Evolutionary conservation across 2,329 filamentous ascomycete species (phyloP).

Genomic region (Teratosphaeria epicoccoides): DNA sequence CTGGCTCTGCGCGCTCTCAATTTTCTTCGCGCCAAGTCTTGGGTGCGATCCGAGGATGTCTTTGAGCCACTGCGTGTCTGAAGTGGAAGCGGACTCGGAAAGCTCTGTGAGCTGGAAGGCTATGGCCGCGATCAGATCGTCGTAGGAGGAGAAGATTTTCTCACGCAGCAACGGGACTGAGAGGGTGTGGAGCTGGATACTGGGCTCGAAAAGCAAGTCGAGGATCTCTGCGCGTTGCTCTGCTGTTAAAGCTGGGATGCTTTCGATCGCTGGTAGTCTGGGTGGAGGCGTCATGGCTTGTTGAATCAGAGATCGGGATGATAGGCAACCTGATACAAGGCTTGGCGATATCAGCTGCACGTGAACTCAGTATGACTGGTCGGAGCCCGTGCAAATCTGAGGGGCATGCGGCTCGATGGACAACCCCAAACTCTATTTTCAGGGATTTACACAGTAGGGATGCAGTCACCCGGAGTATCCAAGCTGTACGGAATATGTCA

Average conservation of each 20-base stretch:
- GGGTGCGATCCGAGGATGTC: slow-evolving; percentile 73
- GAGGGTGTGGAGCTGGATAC: slow-evolving; percentile 59
- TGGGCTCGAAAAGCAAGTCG: slow-evolving; percentile 78
- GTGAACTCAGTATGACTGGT: no score
- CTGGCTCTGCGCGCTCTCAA: slow-evolving; percentile 71
- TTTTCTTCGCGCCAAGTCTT: slow-evolving; percentile 67
- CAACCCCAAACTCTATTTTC: no score
- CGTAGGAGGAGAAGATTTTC: slow-evolving; percentile 55
- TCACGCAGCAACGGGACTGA: slow-evolving; percentile 56
- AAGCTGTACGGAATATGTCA: no score
- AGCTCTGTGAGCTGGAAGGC: slow-evolving; percentile 53
- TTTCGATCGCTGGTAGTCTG: not conserved
- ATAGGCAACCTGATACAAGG: no score
- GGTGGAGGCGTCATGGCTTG: not conserved
- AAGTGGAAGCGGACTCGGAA: slow-evolving; percentile 39
- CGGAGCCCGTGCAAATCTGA: no score
- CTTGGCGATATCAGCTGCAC: not conserved
- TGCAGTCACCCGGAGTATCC: no score
- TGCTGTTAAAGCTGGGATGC: slow-evolving; percentile 40
- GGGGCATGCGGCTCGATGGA: no score
- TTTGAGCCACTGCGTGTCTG: slow-evolving; percentile 50
- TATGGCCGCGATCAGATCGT: slow-evolving; percentile 56
- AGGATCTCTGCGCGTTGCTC: slow-evolving; percentile 49
- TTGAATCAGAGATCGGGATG: no score
- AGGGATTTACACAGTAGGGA: no score